These are phyloP conservation scores for Coprinopsis cinerea DNA, from an alignment of 768 basidiomycete genomes.

Conservation along the genomic window DNA sequence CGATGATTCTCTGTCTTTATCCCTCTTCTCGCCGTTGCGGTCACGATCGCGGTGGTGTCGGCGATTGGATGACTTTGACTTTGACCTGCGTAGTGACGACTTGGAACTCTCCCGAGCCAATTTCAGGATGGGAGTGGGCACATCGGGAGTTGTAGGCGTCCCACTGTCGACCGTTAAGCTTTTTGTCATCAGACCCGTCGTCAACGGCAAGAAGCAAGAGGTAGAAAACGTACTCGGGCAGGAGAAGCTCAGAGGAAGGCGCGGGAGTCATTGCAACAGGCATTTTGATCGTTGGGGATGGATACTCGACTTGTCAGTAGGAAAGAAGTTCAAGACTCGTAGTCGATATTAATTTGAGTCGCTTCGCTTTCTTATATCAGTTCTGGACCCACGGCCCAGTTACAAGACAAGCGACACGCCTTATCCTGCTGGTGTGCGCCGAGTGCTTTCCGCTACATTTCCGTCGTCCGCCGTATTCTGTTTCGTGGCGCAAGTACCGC, in stretches of 20 bases:
- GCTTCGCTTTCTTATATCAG: too few relatives aligned
- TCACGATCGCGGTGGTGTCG: not conserved
- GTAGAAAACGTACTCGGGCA: too few relatives aligned
- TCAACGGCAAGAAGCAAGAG: too few relatives aligned
- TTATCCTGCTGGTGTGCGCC: not conserved
- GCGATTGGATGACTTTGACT: not conserved
- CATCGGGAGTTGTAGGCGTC: not conserved
- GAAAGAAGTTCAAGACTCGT: too few relatives aligned
- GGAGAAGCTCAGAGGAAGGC: too few relatives aligned
- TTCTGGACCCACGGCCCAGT: too few relatives aligned
- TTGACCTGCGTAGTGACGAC: not conserved
- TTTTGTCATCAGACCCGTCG: not conserved
- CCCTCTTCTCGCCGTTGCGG: not conserved
- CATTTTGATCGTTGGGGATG: too few relatives aligned
- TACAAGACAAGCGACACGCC: not conserved
- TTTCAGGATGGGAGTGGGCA: not conserved
- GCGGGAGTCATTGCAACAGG: too few relatives aligned
- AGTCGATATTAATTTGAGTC: too few relatives aligned
- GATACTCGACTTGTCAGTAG: too few relatives aligned
- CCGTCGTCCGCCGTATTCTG: slow-evolving; percentile 20
- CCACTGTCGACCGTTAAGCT: not conserved
- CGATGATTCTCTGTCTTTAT: slow-evolving; percentile 22
- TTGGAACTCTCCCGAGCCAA: not conserved
- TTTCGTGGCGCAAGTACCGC: too few relatives aligned
- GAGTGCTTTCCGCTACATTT: not conserved